Percentiles rank a stretch among this genome's conserved stretches.
These are phyloP conservation scores for Mucor piriformis DNA, from an alignment of 371 early-diverging fungal species.

Conservation along the genomic window DNA sequence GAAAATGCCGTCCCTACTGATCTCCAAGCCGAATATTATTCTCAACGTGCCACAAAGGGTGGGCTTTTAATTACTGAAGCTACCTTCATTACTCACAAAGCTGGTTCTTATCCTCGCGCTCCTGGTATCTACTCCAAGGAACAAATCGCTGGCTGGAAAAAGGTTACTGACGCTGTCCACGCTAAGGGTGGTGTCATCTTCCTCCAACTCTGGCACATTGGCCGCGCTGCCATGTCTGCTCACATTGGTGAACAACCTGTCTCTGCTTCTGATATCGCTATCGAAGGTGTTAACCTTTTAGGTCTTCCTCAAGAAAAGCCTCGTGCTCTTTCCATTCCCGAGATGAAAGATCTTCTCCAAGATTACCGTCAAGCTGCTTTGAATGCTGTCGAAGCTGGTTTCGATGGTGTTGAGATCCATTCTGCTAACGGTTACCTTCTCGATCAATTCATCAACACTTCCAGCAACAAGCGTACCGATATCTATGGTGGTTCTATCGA, in stretches of 20 bases:
- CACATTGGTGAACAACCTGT: constrained; percentile 12
- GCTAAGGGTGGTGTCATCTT: constrained; percentile 57
- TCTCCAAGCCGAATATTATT: constrained; percentile 56
- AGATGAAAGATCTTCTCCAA: constrained; percentile 61
- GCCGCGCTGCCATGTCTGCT: constrained; percentile 20
- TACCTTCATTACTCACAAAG: constrained; percentile 43
- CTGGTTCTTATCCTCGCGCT: constrained; percentile 37
- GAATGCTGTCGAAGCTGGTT: constrained; percentile 53
- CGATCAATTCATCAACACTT: constrained; percentile 56
- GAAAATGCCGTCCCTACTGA: constrained; percentile 44
- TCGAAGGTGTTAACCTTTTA: constrained; percentile 3
- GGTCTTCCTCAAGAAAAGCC: constrained; percentile 14
- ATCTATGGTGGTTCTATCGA: constrained; percentile 78
- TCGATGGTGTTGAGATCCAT: constrained; percentile 76
- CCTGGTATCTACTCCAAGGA: constrained; percentile 46
- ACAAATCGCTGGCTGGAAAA: constrained; percentile 61
- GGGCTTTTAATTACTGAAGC: constrained; percentile 65
- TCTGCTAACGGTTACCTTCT: constrained; percentile 71
- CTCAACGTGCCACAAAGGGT: constrained; percentile 58
- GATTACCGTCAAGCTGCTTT: constrained; percentile 64
- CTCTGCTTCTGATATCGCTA: constrained; percentile 19
- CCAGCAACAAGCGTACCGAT: constrained; percentile 57
- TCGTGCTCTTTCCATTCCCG: constrained; percentile 59
- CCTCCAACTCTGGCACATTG: constrained; percentile 61
- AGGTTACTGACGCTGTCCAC: constrained; percentile 60